phyloP scores from a whole-genome alignment of 2,329 filamentous ascomycete species.

The Neopestalotiopsis sp. region DNA sequence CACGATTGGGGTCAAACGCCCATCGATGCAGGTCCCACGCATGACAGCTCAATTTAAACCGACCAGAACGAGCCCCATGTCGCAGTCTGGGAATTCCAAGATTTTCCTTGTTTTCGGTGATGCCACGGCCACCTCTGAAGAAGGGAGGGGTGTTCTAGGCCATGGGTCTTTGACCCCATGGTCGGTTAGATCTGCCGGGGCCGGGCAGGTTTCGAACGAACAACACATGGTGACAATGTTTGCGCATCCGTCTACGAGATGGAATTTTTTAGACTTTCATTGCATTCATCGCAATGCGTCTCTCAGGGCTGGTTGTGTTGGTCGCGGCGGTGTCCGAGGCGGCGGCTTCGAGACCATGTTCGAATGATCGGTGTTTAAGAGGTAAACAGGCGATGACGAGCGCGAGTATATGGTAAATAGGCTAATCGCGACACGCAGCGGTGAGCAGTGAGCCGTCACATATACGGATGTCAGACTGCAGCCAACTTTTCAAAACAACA shows the following conservation, averaged over 20 bases:
- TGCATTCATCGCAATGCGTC: slow-evolving; percentile 10
- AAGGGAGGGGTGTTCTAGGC: neutral
- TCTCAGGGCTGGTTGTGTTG: neutral
- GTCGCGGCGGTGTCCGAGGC: neutral
- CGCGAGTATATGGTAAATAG: neutral
- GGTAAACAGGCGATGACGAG: neutral
- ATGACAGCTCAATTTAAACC: slow-evolving; percentile 9
- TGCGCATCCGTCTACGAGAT: neutral
- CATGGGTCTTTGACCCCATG: neutral
- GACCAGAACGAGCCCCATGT: slow-evolving; percentile 1
- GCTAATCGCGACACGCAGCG: slow-evolving; percentile 8
- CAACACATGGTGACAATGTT: neutral
- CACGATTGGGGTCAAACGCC: slow-evolving; percentile 6
- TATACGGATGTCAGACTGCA: slow-evolving; percentile 15
- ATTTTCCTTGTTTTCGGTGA: slow-evolving; percentile 3
- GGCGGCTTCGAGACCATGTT: slow-evolving; percentile 1
- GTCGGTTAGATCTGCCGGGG: neutral
- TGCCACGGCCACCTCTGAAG: neutral
- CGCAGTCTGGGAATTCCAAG: neutral
- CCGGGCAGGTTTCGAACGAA: too few relatives aligned
- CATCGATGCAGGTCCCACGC: slow-evolving; percentile 10
- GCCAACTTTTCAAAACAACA: slow-evolving; percentile 15
- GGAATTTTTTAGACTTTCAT: neutral
- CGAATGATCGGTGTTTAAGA: slow-evolving; percentile 13
- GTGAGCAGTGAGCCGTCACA: slow-evolving; percentile 15